A percentile compares a stretch with the other conserved stretches of the same genome.
Conservation (phyloP, 768 basidiomycete genomes). For the Russula sp. region DNA sequence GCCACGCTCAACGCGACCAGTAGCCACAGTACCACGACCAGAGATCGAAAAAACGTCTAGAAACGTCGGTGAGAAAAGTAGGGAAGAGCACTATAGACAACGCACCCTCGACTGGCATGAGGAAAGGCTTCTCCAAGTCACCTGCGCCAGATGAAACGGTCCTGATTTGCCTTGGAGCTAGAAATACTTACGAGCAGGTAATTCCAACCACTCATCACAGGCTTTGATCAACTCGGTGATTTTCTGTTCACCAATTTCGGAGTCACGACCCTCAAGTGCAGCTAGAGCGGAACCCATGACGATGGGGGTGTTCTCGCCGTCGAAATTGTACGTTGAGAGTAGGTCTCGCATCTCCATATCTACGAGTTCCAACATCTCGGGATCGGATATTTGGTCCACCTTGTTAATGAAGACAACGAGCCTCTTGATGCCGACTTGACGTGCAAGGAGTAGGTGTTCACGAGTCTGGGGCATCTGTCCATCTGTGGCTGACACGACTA, state of each 20-base stretch:
- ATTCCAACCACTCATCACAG: constrained; percentile 92
- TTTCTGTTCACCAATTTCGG: constrained; percentile 73
- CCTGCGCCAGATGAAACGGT: constrained; percentile 39
- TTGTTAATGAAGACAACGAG: constrained; percentile 99
- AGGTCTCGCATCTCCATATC: constrained; percentile 99
- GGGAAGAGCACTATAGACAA: not conserved
- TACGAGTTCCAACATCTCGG: constrained; percentile 98
- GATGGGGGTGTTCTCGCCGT: constrained; percentile 97
- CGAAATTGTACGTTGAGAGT: constrained; percentile 85
- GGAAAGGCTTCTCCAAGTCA: constrained; percentile 97
- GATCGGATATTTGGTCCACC: constrained; percentile 92
- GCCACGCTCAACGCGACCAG: constrained; percentile 94
- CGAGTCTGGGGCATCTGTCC: constrained; percentile 99
- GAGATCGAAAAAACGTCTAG: constrained; percentile 95
- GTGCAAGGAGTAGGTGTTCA: constrained; percentile 94
- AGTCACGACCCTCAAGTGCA: constrained; percentile 82
- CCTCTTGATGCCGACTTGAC: constrained; percentile 96
- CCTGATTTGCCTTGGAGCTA: not conserved
- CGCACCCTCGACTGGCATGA: constrained; percentile 85
- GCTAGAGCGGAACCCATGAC: constrained; percentile 96
- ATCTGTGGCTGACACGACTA: constrained; percentile 96
- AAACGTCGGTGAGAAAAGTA: not conserved
- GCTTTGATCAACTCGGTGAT: constrained; percentile 76
- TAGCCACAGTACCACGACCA: constrained; percentile 96
- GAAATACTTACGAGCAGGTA: constrained; percentile 69